These are phyloP conservation scores for Kodamaea leandrae DNA, from an alignment of 805 yeast species.

Conservation along the genomic window DNA sequence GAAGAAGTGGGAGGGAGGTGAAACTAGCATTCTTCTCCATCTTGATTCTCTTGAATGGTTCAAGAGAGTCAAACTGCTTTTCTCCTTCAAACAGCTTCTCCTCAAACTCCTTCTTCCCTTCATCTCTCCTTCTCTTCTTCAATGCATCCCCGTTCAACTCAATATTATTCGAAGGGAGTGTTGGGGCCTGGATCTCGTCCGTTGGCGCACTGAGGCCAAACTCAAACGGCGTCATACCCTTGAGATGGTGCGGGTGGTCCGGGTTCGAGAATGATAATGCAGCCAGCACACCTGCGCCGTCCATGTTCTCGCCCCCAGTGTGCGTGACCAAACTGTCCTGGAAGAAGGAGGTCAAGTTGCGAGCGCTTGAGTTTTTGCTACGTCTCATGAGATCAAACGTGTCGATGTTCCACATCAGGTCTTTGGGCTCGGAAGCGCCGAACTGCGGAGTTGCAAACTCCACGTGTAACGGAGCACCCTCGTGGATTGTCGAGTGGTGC, in stretches of 20 bases:
- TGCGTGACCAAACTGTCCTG: constrained; percentile 7
- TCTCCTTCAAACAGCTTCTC: background rate
- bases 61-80: too few relatives aligned
- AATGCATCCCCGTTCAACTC: constrained; percentile 3
- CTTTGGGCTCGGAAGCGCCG: constrained; percentile 40
- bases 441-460: constrained; percentile 82
- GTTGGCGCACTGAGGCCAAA: constrained; percentile 18
- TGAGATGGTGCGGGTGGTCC: constrained; percentile 38
- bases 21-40: constrained; percentile 10
- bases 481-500: constrained; percentile 16
- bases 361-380: constrained; percentile 7
- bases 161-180: constrained; percentile 6
- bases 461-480: constrained; percentile 56
- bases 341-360: constrained; percentile 15
- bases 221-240: constrained; percentile 40
- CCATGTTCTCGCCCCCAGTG: constrained; percentile 2
- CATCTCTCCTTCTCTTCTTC: constrained; percentile 3
- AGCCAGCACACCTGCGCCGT: constrained; percentile 7
- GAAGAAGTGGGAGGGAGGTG: constrained; percentile 7
- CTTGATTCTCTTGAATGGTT: constrained; percentile 5
- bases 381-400: constrained; percentile 24
- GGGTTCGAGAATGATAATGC: constrained; percentile 33
- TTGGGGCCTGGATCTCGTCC: constrained; percentile 4
- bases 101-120: too few relatives aligned
- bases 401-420: constrained; percentile 29